Evolutionary conservation across 352 stramenopile species (phyloP), one percentile per base, ranked within the genome.

Genomic region (Phytopythium delawarense): DNA sequence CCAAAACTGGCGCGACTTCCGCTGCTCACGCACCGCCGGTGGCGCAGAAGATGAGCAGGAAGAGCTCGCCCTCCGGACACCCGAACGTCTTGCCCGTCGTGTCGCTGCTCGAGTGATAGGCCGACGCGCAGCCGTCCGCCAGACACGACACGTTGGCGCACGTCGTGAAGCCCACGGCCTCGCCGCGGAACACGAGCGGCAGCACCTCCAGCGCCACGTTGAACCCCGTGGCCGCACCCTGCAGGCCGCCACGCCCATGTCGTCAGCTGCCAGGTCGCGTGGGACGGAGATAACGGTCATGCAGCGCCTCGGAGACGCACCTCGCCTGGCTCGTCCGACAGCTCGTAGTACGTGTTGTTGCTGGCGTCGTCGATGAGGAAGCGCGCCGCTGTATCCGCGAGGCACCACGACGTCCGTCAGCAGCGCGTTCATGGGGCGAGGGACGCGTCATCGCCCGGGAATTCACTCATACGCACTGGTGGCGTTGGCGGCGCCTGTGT

Each of bases 271-370:
- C 37, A 44, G 4, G 13, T 46, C 6, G 40, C 4, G n/a, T 21
- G 15, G 16, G 4, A 8, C 40, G 18, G 40, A 21, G 40, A 23
- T 9, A 30, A 16, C 52, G 20, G 21, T 2, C 15, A n/a, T 12
- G 21, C 7, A 50, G 8, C 9, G 34, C 11, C 28, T 56, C 20
- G 4, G 1, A 7, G 7, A 32, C 54, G 11, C 37, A 60, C 54
- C 54, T 60, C 39, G 37, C 39, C 23, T 12, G 54, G 54, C 23
- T 32, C 54, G 28, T 60, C 54, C 54, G 54, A 60, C 21, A 60
- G 39, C 39, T 60, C 54, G 54, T 60, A 60, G 54, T 40, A 60
- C 11, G 54, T 60, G 54, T 60, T 60, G 54, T 60, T 60, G 54
- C 20, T 60, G 9, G 35, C 54, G 37, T 60, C 37, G 39, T 60